Conservation (phyloP, 441 rosid species). For the Capsella rubella region DNA sequence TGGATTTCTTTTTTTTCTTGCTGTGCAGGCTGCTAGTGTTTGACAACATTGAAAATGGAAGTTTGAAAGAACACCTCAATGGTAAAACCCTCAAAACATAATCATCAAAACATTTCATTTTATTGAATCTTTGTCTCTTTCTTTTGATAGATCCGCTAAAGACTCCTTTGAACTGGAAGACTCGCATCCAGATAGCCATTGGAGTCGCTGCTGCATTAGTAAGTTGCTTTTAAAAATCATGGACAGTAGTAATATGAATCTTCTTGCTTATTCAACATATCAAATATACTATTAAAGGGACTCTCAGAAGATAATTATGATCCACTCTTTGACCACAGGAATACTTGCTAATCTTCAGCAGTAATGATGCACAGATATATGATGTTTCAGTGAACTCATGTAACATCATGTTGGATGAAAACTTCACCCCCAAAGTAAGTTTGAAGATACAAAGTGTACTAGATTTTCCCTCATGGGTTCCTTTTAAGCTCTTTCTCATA, state of each 20-base stretch:
- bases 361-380: slow-evolving; percentile 59
- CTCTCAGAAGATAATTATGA: slow-evolving; percentile 3
- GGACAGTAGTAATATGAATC: slow-evolving; percentile 1
- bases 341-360: slow-evolving; percentile 76
- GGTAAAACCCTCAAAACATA: slow-evolving; percentile 51
- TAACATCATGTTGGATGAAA: slow-evolving; percentile 81
- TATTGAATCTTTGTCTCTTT: slow-evolving; percentile 29
- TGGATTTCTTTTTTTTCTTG: slow-evolving; percentile 7
- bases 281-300: not conserved
- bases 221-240: slow-evolving; percentile 41
- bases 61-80: slow-evolving; percentile 86
- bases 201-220: slow-evolving; percentile 95
- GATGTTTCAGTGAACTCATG: slow-evolving; percentile 80
- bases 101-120: slow-evolving; percentile 15
- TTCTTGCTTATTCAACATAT: slow-evolving; percentile 8
- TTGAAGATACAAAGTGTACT: not conserved
- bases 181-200: slow-evolving; percentile 74
- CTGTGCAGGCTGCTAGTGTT: slow-evolving; percentile 78
- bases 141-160: slow-evolving; percentile 78
- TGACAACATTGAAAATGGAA: slow-evolving; percentile 79
- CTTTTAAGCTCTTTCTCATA: not conserved
- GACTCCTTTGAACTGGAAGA: slow-evolving; percentile 90
- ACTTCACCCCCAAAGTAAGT: slow-evolving; percentile 82
- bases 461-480: not conserved
- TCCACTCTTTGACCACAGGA: slow-evolving; percentile 59